Base-by-base conservation (phyloP, 177 flowering plant genomes). In the Vitis hybrid region DNA sequence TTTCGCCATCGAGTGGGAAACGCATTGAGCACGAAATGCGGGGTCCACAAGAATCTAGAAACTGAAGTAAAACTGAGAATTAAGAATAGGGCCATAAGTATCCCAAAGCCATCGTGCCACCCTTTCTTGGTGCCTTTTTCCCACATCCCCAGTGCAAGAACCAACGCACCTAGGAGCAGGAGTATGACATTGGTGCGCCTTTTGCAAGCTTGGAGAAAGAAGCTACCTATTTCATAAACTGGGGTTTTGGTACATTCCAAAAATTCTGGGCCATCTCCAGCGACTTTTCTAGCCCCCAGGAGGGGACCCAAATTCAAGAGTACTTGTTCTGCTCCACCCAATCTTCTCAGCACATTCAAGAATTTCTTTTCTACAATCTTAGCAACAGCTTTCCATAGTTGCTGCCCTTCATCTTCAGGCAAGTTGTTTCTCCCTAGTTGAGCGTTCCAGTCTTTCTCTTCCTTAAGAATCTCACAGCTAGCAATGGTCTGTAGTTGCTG, bases 91-190 rank as follows among this genome's bases (percentile, higher is more conserved):
- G 76, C 63, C 24, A 66, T 1, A 30, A 77, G 57, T 18, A 78
- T 41, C 11, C 62, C 49, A 32, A 48, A 69, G 9, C 75, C 74
- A 58, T 74, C 77, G 46, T 63, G 63, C 68, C 75, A 66, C 35
- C 72, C 80, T 18, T 58, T 11, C 59, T 64, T 11, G 3, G 54
- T 24, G 51, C 80, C 80, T 50, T 74, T 21, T 20, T 55, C 58
- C 30, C 41, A 63, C 14, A 55, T 18, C 35, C 41, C 75, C 21
- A 64, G 63, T 3, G 24, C 65, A 30, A 78, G 67, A 11, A 69
- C 63, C 3, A 78, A 63, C 11, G 14, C 66, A 14, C 66, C 72
- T 2, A 74, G 62, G 13, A 75, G 5, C 12, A 78, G 27, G 0
- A 74, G 66, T 7, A 78, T 63, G 35, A 64, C 32, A 18, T 71